Evolutionary conservation across 192 early-diverging fungal species (phyloP).

Genomic region (Coemansia sp.): DNA sequence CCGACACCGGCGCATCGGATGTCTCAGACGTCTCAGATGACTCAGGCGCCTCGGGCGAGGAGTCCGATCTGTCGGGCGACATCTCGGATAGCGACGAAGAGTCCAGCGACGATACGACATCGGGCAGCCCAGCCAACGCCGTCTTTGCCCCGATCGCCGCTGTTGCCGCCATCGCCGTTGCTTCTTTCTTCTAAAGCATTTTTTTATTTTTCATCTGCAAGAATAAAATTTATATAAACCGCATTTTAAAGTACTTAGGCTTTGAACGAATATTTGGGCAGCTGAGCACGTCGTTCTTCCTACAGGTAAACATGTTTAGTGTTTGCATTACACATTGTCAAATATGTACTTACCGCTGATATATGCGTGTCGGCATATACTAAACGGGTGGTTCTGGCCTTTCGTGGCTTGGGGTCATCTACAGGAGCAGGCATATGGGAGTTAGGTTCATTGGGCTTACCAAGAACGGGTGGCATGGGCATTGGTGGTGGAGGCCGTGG

Average conservation of each 20-base stretch:
- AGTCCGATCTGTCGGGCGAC: slow-evolving; percentile 1
- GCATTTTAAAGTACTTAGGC: too few species aligned
- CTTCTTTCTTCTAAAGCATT: slow-evolving; percentile 43
- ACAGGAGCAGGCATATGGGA: slow-evolving; percentile 13
- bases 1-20: neutral
- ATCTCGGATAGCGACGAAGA: neutral
- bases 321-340: neutral
- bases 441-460: slow-evolving; percentile 14
- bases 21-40: neutral
- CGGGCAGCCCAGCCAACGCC: slow-evolving; percentile 18
- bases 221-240: neutral
- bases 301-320: slow-evolving; percentile 14
- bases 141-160: slow-evolving; percentile 22
- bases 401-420: slow-evolving; percentile 20
- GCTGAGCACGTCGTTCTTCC: slow-evolving; percentile 43
- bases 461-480: neutral
- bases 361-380: slow-evolving; percentile 32
- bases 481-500: neutral
- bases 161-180: slow-evolving; percentile 32
- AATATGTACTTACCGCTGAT: slow-evolving; percentile 43
- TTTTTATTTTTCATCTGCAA: neutral
- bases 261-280: slow-evolving; percentile 25
- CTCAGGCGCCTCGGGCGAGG: neutral
- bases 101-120: neutral
- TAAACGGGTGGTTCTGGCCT: slow-evolving; percentile 26